A percentile compares a stretch with the other conserved stretches of the same genome.
Conservation (phyloP, 192 early-diverging fungal species). For the Geranomyces variabilis region DNA sequence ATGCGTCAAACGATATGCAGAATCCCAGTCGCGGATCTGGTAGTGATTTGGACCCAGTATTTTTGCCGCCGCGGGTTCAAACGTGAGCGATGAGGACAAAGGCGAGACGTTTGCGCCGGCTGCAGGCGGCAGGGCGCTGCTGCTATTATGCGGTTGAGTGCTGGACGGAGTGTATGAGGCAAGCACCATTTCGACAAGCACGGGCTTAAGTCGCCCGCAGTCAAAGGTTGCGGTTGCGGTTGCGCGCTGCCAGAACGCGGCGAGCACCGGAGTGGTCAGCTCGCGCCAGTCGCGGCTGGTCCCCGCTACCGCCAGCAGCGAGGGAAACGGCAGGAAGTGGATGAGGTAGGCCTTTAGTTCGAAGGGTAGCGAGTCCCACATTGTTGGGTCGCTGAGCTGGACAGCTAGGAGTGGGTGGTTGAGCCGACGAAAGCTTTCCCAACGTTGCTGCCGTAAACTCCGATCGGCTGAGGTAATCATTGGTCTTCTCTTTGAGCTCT, state of each 20-base stretch:
- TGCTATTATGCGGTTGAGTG: neutral
- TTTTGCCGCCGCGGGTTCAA: constrained; percentile 5
- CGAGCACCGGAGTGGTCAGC: neutral
- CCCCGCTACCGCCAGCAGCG: neutral
- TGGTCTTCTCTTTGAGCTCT: too few relatives aligned
- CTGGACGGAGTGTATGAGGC: neutral
- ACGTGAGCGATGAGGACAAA: too few relatives aligned
- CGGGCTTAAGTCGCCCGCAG: neutral
- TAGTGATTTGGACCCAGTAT: constrained; percentile 30
- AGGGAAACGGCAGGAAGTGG: neutral
- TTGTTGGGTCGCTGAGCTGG: too few relatives aligned
- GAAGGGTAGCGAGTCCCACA: neutral
- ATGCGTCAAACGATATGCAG: neutral
- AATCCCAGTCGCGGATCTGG: neutral
- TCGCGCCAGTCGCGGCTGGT: neutral
- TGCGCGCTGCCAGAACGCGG: neutral
- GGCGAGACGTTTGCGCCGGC: too few relatives aligned
- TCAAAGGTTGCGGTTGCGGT: neutral
- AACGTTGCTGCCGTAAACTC: too few relatives aligned
- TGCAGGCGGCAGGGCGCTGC: too few relatives aligned
- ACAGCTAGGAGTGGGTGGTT: too few relatives aligned
- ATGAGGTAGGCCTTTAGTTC: neutral
- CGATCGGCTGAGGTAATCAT: too few relatives aligned
- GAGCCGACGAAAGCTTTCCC: too few relatives aligned
- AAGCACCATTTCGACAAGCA: neutral